Base-by-base conservation (phyloP, 352 stramenopile genomes). In the Phytopythium vexans region DNA sequence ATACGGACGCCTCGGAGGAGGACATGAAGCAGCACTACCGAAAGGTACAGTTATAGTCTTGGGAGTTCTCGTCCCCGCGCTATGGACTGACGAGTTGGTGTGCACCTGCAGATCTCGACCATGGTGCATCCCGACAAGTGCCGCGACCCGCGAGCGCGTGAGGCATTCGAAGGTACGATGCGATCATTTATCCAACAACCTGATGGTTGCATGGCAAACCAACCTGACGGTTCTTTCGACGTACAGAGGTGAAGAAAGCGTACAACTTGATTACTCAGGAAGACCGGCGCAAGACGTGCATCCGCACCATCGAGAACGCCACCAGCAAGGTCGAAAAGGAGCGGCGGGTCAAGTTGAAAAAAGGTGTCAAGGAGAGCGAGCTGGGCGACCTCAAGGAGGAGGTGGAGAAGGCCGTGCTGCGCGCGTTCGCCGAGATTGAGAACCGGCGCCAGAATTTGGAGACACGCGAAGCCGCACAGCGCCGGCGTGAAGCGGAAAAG, bases 21-120 rank as follows among this genome's bases (percentile, higher is more conserved):
- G 83, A 96, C 40, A 95, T 96, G 77, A 94, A 94, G 60, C 85
- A 95, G 70, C 85, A 94, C 67, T 96, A 96, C 41, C 77, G 85
- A 48, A 96, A 96, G 71, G 83, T 89, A 46, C 11, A 9, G 15
- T 27, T 64, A 41, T 6, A 5, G 50, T n/a, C n/a, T n/a, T n/a
- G n/a, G 12, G n/a, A 41, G 16, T 36, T 41, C n/a, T 53, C 14
- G 38, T n/a, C 32, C 21, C 7, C 0, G n/a, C 41, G 7, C 16
- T 14, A 10, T 6, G 38, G 10, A 14, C 38, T 42, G 6, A n/a
- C 11, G 6, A n/a, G 11, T 42, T 10, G 6, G 38, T 6, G 42
- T 34, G 37, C 16, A 7, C 34, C 37, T 55, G 33, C 33, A 88
- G 85, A 86, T 96, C 54, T 93, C 87, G 40, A 85, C 81, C 14